Conservation (phyloP, 2,329 filamentous ascomycete genomes). For the Sclerotinia glacialis region DNA sequence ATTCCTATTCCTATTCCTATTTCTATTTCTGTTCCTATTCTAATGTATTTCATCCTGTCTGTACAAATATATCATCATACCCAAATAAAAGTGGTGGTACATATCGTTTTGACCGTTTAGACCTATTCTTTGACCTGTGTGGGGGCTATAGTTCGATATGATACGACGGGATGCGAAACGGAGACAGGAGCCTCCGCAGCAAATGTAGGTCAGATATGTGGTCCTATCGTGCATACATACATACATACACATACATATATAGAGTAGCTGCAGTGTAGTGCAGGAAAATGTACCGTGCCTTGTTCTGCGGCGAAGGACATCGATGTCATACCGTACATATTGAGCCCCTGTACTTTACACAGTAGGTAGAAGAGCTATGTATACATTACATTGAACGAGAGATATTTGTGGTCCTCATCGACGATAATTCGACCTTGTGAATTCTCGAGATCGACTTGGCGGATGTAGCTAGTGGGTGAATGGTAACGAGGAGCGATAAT, state of each 20-base stretch:
- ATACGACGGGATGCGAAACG: conserved; percentile 7
- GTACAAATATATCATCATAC: conserved; percentile 12
- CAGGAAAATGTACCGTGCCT: conserved; percentile 15
- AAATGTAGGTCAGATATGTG: conserved; percentile 17
- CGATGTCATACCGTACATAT: conserved; percentile 1
- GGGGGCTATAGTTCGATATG: conserved; percentile 1
- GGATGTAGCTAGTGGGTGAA: background rate
- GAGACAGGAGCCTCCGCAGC: conserved; percentile 4
- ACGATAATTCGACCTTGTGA: conserved; percentile 12
- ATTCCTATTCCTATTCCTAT: background rate
- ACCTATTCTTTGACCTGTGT: conserved; percentile 3
- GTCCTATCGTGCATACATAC: conserved; percentile 16
- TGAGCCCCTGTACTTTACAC: background rate
- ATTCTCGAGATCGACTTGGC: conserved; percentile 15
- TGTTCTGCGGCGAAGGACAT: conserved; percentile 13
- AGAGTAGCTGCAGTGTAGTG: conserved; percentile 8
- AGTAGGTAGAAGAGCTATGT: background rate
- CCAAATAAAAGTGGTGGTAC: background rate
- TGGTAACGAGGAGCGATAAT: conserved; percentile 16
- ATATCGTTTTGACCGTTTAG: background rate
- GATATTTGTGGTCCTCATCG: conserved; percentile 4
- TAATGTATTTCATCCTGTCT: background rate
- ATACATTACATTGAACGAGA: conserved; percentile 13
- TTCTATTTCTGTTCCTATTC: background rate
- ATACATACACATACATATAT: background rate